Evolutionary conservation across 1,284 basidiomycete species (phyloP).

Genomic region (Leucoagaricus sp.): DNA sequence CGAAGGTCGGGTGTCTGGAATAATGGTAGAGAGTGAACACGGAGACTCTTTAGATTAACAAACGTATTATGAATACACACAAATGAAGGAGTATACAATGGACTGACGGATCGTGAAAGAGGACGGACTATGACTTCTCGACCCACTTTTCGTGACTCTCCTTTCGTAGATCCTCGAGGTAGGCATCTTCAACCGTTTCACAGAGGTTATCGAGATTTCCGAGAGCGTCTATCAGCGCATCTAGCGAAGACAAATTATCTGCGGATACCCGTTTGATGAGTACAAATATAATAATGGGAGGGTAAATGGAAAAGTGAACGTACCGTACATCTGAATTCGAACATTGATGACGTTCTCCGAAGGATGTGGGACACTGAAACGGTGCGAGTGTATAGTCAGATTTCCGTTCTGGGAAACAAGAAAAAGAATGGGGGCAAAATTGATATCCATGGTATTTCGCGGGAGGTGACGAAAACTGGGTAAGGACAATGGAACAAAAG

Average conservation of each 20-base stretch:
- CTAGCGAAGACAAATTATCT: constrained; percentile 82
- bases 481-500: constrained; percentile 16
- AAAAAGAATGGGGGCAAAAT: background rate
- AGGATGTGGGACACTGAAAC: constrained; percentile 84
- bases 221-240: constrained; percentile 76
- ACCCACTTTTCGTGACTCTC: constrained; percentile 65
- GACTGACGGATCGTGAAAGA: background rate
- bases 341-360: constrained; percentile 96
- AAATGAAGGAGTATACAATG: background rate
- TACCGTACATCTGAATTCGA: constrained; percentile 98
- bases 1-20: too few relatives aligned
- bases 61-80: background rate
- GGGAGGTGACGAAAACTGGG: background rate
- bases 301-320: constrained; percentile 34
- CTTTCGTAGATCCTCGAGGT: constrained; percentile 55
- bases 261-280: constrained; percentile 3
- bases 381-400: constrained; percentile 1
- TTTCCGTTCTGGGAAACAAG: background rate
- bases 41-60: too few relatives aligned
- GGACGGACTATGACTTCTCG: constrained; percentile 53
- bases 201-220: constrained; percentile 76
- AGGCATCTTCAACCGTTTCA: constrained; percentile 65
- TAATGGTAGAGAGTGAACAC: too few relatives aligned
- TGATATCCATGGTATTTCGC: background rate
- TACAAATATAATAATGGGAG: background rate